A percentile compares a stretch with the other conserved stretches of the same genome.
These are phyloP conservation scores for Tulasnella sp. DNA, from an alignment of 768 basidiomycete species.

Conservation along the genomic window DNA sequence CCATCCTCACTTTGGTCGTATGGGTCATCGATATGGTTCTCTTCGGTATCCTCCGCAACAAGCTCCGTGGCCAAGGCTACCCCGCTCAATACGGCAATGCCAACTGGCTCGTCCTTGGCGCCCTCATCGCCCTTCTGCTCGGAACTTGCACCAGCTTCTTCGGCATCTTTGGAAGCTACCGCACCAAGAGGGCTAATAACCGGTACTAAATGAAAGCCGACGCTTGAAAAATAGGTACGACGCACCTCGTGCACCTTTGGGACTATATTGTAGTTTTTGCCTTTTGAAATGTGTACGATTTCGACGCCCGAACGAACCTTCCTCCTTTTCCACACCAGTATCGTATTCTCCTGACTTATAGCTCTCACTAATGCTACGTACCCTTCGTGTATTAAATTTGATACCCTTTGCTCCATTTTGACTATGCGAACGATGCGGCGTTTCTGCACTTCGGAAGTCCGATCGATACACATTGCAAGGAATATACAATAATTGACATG, in stretches of 20 bases:
- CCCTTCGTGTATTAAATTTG: not conserved
- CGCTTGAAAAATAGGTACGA: not conserved
- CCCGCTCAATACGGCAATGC: slow-evolving; percentile 64
- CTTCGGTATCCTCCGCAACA: slow-evolving; percentile 59
- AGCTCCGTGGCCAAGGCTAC: slow-evolving; percentile 38
- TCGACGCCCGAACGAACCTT: not conserved
- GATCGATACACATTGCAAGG: not conserved
- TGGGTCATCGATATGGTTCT: slow-evolving; percentile 76
- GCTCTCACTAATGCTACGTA: not conserved
- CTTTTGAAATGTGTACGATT: not conserved
- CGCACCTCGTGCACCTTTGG: not conserved
- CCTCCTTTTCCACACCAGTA: not conserved
- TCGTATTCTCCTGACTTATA: not conserved
- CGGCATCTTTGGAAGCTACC: slow-evolving; percentile 60
- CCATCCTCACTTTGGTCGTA: slow-evolving; percentile 56
- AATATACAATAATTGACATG: not conserved
- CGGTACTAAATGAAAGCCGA: not conserved
- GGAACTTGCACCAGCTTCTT: slow-evolving; percentile 59
- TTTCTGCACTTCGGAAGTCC: not conserved
- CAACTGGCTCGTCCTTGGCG: slow-evolving; percentile 73
- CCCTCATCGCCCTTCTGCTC: slow-evolving; percentile 55
- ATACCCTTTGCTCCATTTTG: not conserved
- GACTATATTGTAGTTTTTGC: not conserved
- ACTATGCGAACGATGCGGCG: not conserved
- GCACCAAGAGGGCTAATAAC: not conserved